Conservation (phyloP, 805 yeast genomes). For the Yamadazyma olivae region DNA sequence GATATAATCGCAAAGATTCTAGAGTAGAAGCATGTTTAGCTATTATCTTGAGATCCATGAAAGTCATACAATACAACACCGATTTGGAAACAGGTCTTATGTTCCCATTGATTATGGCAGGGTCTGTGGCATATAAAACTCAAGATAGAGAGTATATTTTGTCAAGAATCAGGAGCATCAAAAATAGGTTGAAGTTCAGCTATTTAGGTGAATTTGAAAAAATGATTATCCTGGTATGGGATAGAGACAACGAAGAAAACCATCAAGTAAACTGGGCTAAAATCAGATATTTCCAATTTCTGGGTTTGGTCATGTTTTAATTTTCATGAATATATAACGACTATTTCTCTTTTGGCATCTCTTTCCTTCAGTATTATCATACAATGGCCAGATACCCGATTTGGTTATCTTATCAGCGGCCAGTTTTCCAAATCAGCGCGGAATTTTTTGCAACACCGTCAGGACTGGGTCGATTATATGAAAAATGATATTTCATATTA, state of each 20-base stretch:
- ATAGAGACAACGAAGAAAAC: conserved; percentile 17
- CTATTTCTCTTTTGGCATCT: too few relatives aligned
- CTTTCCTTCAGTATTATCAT: too few relatives aligned
- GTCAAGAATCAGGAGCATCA: conserved; percentile 16
- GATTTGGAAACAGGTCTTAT: conserved; percentile 23
- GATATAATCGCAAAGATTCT: conserved; percentile 22
- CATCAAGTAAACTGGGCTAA: conserved; percentile 28
- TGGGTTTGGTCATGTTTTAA: conserved; percentile 28
- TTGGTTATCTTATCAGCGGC: too few relatives aligned
- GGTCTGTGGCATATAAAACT: conserved; percentile 18
- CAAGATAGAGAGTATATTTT: conserved; percentile 19
- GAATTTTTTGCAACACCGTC: too few relatives aligned
- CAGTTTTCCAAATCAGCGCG: too few relatives aligned
- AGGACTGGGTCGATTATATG: too few relatives aligned
- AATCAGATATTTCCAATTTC: conserved; percentile 22
- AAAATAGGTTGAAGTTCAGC: conserved; percentile 18
- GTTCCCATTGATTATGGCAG: conserved; percentile 26
- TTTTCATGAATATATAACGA: too few relatives aligned
- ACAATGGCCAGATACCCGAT: too few relatives aligned
- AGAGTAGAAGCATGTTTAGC: conserved; percentile 20
- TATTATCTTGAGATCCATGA: conserved; percentile 19
- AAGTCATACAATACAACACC: conserved; percentile 14
- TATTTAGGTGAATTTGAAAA: conserved; percentile 23
- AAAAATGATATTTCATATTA: too few relatives aligned
- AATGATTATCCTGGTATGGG: conserved; percentile 20